phyloP scores from a whole-genome alignment of 2,329 filamentous ascomycete genomes.

The Xylaria hypoxylon region DNA sequence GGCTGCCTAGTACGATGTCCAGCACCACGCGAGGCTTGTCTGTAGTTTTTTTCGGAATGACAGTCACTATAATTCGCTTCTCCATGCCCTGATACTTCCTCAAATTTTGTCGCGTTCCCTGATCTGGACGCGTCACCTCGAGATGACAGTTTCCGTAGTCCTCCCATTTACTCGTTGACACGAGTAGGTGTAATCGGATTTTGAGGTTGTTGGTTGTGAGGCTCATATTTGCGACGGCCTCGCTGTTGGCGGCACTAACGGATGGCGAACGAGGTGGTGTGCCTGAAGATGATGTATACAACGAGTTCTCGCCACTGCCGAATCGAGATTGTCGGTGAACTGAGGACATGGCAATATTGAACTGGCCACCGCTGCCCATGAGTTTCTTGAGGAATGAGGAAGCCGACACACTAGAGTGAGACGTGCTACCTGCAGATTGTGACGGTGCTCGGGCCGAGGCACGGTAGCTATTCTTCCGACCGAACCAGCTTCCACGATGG shows the following conservation, averaged over 20 bases:
- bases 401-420: slow-evolving; percentile 71
- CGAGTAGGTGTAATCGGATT: slow-evolving; percentile 85
- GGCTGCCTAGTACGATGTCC: slow-evolving; percentile 86
- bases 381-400: slow-evolving; percentile 83
- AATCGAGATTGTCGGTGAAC: slow-evolving; percentile 70
- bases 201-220: slow-evolving; percentile 83
- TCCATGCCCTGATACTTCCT: slow-evolving; percentile 75
- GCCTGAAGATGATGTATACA: slow-evolving; percentile 69
- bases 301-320: slow-evolving; percentile 65
- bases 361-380: slow-evolving; percentile 76
- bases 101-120: slow-evolving; percentile 68
- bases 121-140: slow-evolving; percentile 82
- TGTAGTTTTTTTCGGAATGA: slow-evolving; percentile 72
- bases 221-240: slow-evolving; percentile 60
- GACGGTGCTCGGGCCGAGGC: slow-evolving; percentile 70
- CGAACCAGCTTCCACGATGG: slow-evolving; percentile 68
- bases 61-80: slow-evolving; percentile 85
- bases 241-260: slow-evolving; percentile 65
- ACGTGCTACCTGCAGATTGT: slow-evolving; percentile 78
- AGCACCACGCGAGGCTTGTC: slow-evolving; percentile 68
- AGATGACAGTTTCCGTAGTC: slow-evolving; percentile 88
- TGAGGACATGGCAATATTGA: slow-evolving; percentile 85
- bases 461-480: slow-evolving; percentile 73
- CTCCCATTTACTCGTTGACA: slow-evolving; percentile 83
- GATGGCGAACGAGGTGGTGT: slow-evolving; percentile 68